A percentile compares a stretch with the other conserved stretches of the same genome.
These are phyloP conservation scores for Lactarius pseudohatsudake DNA, from an alignment of 768 basidiomycete species.

Conservation along the genomic window DNA sequence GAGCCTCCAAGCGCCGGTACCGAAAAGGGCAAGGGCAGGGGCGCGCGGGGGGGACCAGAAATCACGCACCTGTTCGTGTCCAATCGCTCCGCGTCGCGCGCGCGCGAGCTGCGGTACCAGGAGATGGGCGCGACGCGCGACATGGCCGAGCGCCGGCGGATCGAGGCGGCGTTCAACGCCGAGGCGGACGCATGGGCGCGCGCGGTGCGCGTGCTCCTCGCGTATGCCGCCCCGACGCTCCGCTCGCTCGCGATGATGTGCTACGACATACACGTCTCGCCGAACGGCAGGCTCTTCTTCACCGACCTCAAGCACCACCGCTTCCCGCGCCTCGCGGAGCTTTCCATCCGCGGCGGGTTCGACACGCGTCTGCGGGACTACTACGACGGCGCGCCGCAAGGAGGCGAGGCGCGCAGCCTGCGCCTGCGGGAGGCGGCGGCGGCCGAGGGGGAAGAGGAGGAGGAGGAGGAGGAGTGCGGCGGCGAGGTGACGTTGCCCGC, in stretches of 20 bases:
- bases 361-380: slow-evolving; percentile 25
- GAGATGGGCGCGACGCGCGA: slow-evolving; percentile 24
- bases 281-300: slow-evolving; percentile 26
- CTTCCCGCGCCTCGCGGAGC: slow-evolving; percentile 25
- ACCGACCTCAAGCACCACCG: slow-evolving; percentile 23
- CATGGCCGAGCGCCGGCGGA: slow-evolving; percentile 18
- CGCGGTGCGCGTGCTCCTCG: slow-evolving; percentile 24
- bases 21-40: slow-evolving; percentile 5
- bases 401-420: not conserved
- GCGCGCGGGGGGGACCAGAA: not conserved
- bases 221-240: slow-evolving; percentile 25
- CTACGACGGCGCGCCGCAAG: not conserved
- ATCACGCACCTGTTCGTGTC: slow-evolving; percentile 26
- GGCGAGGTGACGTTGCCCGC: slow-evolving; percentile 13
- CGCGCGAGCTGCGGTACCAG: slow-evolving; percentile 21
- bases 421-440: not conserved
- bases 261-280: slow-evolving; percentile 29
- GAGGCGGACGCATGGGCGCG: slow-evolving; percentile 25
- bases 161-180: slow-evolving; percentile 21
- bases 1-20: not conserved
- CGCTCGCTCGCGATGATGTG: slow-evolving; percentile 29
- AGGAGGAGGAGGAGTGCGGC: not conserved
- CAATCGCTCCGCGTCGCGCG: slow-evolving; percentile 19
- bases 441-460: too few species aligned
- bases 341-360: slow-evolving; percentile 28